Conservation (phyloP, 2,329 filamentous ascomycete genomes). For the Fusarium nurragi region DNA sequence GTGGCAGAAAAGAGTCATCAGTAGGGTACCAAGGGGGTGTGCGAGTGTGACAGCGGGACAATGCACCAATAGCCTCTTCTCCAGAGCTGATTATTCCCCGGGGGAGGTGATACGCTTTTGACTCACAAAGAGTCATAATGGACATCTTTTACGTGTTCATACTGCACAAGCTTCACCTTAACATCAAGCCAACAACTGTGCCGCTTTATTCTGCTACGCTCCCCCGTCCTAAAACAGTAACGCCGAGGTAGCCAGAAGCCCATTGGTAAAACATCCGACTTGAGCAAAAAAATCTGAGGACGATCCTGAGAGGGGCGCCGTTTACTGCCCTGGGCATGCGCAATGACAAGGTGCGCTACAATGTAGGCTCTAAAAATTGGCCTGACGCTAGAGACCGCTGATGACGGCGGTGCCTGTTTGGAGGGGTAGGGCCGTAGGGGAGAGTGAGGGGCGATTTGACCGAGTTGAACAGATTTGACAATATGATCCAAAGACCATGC, state of each 20-base stretch:
- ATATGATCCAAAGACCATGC: background rate
- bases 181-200: slow-evolving; percentile 9
- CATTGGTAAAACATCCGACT: slow-evolving; percentile 31
- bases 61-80: slow-evolving; percentile 25
- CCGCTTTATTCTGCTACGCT: slow-evolving; percentile 5
- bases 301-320: slow-evolving; percentile 31
- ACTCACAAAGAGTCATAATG: slow-evolving; percentile 32
- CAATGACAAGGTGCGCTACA: slow-evolving; percentile 28
- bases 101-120: slow-evolving; percentile 25
- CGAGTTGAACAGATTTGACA: slow-evolving; percentile 1
- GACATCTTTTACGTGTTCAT: slow-evolving; percentile 25
- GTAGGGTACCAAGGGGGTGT: slow-evolving; percentile 26
- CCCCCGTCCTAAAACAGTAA: slow-evolving; percentile 22
- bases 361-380: slow-evolving; percentile 36
- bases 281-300: slow-evolving; percentile 19
- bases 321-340: no score
- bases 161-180: slow-evolving; percentile 22
- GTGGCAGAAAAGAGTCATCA: slow-evolving; percentile 39
- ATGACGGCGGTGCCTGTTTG: slow-evolving; percentile 43
- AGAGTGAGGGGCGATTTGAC: slow-evolving; percentile 29
- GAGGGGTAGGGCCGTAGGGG: slow-evolving; percentile 12
- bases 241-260: slow-evolving; percentile 20
- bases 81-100: slow-evolving; percentile 27
- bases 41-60: slow-evolving; percentile 24
- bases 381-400: slow-evolving; percentile 36